Base-by-base conservation (phyloP, 306 rosid species). In the Myrica gale region DNA sequence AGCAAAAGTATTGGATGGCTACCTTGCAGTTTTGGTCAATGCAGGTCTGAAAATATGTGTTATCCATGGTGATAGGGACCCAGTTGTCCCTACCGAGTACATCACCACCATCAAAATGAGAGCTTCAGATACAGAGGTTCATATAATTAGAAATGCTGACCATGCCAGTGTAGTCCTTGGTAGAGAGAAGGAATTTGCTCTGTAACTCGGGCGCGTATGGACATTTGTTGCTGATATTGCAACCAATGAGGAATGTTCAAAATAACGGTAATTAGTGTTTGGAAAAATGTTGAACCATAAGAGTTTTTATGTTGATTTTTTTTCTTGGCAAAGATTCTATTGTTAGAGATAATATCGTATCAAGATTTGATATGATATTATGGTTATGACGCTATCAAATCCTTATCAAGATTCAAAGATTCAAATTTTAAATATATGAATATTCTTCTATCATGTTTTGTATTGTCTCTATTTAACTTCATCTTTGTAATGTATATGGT, bases 51-150 rank as follows among this genome's bases (percentile, higher is more conserved):
- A 79, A 79, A 83, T 93, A 6, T 69, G 21, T 81, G 89, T 90
- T 3, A 55, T 85, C 72, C 97, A 86, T 44, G 97, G 98, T 55
- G 92, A 91, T 66, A 9, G 65, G 75, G 98, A 91, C 79, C 45
- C 45, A 19, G 82, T 88, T 65, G 87, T 89, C 4, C 94, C 96
- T 0, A 7, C 70, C 52, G 89, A 90, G 72, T 90, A 94, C 82
- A 77, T 76, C 65, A 51, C 68, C 13, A 87, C 78, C 71, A 73
- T 91, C 67, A 87, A 86, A 84, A 61, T 62, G 75, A 78, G 76
- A 82, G 86, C 83, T 82, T 90, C 91, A 20, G 56, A 85, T 41
- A 88, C 86, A 76, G 86, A 83, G 77, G 26, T 91, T 43, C 62
- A 79, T 83, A 74, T 88, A 51, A 71, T 93, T 62, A 79, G 73